These are phyloP conservation scores for Batkoa obscura DNA, from an alignment of 371 early-diverging fungal genomes.

Conservation along the genomic window DNA sequence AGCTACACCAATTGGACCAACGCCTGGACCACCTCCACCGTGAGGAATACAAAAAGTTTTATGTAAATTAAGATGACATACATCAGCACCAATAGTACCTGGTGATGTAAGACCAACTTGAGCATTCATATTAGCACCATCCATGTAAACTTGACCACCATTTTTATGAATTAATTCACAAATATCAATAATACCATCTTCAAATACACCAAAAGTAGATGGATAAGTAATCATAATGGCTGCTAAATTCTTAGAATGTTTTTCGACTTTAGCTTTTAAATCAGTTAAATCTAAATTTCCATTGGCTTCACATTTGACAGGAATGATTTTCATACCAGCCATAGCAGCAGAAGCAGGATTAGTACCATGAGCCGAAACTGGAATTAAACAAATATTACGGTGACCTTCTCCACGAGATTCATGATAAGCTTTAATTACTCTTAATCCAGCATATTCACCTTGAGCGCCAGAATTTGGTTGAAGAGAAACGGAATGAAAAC, in stretches of 20 bases:
- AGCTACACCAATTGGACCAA: slow-evolving; percentile 90
- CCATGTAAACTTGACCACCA: slow-evolving; percentile 98
- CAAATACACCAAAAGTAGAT: slow-evolving; percentile 94
- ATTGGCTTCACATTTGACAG: slow-evolving; percentile 70
- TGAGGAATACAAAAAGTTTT: slow-evolving; percentile 97
- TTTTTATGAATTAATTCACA: slow-evolving; percentile 69
- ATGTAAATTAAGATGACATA: slow-evolving; percentile 95
- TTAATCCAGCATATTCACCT: slow-evolving; percentile 93
- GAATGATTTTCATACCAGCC: slow-evolving; percentile 86
- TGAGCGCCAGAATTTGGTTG: slow-evolving; percentile 97
- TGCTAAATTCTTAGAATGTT: slow-evolving; percentile 64
- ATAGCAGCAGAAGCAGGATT: slow-evolving; percentile 97
- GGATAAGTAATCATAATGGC: slow-evolving; percentile 97
- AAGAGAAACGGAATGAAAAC: slow-evolving; percentile 76
- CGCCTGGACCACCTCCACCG: slow-evolving; percentile 96
- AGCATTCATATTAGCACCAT: slow-evolving; percentile 97
- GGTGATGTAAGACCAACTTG: slow-evolving; percentile 91
- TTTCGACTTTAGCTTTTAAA: slow-evolving; percentile 63
- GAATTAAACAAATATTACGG: slow-evolving; percentile 87
- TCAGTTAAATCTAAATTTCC: slow-evolving; percentile 85
- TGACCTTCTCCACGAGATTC: slow-evolving; percentile 54
- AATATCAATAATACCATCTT: slow-evolving; percentile 66
- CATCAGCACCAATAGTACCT: slow-evolving; percentile 92
- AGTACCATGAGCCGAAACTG: slow-evolving; percentile 95
- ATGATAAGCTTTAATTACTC: slow-evolving; percentile 81